Evolutionary conservation across 768 basidiomycete genomes (phyloP).

Genomic region (Termitomyces sp.): DNA sequence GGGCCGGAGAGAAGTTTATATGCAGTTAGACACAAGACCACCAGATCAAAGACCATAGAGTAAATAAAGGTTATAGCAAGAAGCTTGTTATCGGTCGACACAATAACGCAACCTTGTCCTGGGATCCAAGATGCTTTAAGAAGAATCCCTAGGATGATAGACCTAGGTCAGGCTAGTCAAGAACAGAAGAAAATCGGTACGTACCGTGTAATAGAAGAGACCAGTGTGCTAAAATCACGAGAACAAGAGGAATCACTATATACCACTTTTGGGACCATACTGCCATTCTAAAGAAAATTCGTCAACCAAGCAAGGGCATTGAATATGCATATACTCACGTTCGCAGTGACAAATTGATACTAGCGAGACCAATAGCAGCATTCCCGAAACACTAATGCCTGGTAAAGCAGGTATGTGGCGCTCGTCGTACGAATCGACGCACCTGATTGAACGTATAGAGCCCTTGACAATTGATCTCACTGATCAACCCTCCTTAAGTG

Average conservation of each 20-base stretch:
- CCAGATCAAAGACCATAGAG: conserved; percentile 67
- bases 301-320: neutral
- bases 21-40: conserved; percentile 53
- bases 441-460: conserved; percentile 66
- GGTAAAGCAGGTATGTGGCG: neutral
- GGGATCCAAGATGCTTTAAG: conserved; percentile 53
- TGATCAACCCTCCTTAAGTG: conserved; percentile 13
- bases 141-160: conserved; percentile 37
- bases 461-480: conserved; percentile 56
- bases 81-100: conserved; percentile 48
- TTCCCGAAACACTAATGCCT: conserved; percentile 45
- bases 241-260: conserved; percentile 44
- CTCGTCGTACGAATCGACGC: conserved; percentile 2
- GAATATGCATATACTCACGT: conserved; percentile 37
- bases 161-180: neutral
- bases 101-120: conserved; percentile 49
- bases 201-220: conserved; percentile 62
- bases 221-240: conserved; percentile 66
- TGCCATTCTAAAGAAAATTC: conserved; percentile 43
- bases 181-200: neutral
- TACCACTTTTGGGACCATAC: conserved; percentile 59
- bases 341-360: conserved; percentile 63
- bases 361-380: conserved; percentile 61
- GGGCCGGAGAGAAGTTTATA: conserved; percentile 49
- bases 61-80: conserved; percentile 69